Percentiles rank a stretch among this genome's conserved stretches.
phyloP scores from a whole-genome alignment of 306 rosid species.

The Lagenaria siceraria region DNA sequence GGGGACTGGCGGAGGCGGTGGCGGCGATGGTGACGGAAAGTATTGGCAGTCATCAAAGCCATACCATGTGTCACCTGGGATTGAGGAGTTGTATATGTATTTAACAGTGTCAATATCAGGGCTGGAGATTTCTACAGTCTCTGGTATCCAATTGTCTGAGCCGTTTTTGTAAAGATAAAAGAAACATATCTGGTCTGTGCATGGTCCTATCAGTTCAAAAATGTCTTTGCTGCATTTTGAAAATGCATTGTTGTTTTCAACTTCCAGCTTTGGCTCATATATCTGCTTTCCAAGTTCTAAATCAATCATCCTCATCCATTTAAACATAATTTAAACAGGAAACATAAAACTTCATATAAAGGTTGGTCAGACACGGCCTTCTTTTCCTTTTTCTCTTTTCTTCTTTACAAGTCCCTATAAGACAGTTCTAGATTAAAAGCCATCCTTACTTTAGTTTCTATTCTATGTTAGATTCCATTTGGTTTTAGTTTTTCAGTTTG shows the following conservation, averaged over 20 bases:
- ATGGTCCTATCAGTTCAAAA: not conserved
- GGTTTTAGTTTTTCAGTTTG: too few species aligned
- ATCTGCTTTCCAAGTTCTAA: not conserved
- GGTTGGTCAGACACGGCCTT: not conserved
- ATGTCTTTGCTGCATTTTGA: not conserved
- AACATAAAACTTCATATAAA: not conserved
- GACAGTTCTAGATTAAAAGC: too few species aligned
- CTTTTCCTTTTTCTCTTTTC: not conserved
- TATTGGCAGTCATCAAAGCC: not conserved
- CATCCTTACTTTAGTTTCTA: too few species aligned
- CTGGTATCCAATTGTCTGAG: slow-evolving; percentile 4
- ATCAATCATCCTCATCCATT: not conserved
- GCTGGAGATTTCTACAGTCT: slow-evolving; percentile 4
- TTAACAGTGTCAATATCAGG: not conserved
- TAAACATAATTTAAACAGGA: not conserved
- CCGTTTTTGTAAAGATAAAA: not conserved
- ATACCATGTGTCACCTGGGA: slow-evolving; percentile 6
- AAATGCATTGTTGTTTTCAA: not conserved
- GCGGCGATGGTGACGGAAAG: not conserved
- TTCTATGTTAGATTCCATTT: too few species aligned
- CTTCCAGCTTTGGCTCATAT: slow-evolving; percentile 2
- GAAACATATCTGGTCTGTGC: slow-evolving; percentile 1
- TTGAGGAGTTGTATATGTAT: not conserved
- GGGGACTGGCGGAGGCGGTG: not conserved
- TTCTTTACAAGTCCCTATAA: not conserved